Evolutionary conservation across 2,329 filamentous ascomycete genomes (phyloP), one percentile per base, ranked within the genome.

Genomic region (Diaporthe vaccinii): DNA sequence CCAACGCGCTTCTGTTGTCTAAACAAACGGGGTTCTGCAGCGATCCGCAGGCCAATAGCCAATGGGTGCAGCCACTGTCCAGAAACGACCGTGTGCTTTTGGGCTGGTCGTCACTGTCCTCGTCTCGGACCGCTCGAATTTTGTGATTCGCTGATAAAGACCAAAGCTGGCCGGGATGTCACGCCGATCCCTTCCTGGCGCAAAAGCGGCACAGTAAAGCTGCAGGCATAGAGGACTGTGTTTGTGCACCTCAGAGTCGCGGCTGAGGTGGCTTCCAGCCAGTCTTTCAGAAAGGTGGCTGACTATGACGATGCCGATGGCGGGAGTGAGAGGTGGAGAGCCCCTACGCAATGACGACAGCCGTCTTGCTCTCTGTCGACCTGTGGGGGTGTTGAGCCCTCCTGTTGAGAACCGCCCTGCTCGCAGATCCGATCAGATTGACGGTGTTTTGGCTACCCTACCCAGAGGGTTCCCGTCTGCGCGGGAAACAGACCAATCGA

Each of bases 141-240:
- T 67, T 72, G 58, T 76, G 74, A 76, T 76, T 76, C 62, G 74
- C 39, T 53, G 72, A 76, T 71, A 72, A 74, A 76, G 58, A 41
- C 41, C 51, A 39, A 65, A 68, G 46, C 65, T 67, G 72, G 36
- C 58, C 49, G 71, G 72, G 65, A 71, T 71, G 4, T 31, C 57
- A 51, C 39, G 74, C 57, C 72, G 55, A 67, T 59, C 49, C 36
- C 74, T 61, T 44, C 70, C 61, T 36, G 51, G 39, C 5, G 28
- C 62, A 59, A 69, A 25, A 55, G 70, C 41, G 61, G 70, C 55
- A 75, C 68, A 75, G 73, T 75, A 4, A 34, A 53, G 65, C n/a
- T 51, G 39, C 57, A 46, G 58, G 73, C 39, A 36, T 20, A 14
- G n/a, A 17, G 62, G 44, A 75, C 70, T 75, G 74, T 75, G 74